Conservation (phyloP, 2,329 filamentous ascomycete species). For the Nothophoma quercina region DNA sequence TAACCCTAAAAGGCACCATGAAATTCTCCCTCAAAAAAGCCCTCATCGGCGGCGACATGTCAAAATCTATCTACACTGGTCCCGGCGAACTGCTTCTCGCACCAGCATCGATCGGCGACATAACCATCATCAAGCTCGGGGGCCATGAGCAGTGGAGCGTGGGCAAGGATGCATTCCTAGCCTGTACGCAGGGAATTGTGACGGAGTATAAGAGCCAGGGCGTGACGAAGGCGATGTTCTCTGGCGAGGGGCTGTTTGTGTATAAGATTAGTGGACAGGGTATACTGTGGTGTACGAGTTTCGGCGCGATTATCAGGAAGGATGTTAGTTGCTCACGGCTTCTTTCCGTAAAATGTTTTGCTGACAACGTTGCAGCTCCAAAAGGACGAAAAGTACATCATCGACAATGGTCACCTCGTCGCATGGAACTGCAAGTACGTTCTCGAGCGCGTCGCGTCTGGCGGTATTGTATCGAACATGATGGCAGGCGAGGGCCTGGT, state of each 20-base stretch:
- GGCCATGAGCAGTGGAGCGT: slow-evolving; percentile 82
- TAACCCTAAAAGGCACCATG: slow-evolving; percentile 81
- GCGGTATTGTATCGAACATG: slow-evolving; percentile 89
- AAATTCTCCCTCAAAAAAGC: slow-evolving; percentile 94
- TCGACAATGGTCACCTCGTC: slow-evolving; percentile 92
- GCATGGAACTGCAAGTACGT: slow-evolving; percentile 97
- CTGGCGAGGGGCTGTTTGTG: slow-evolving; percentile 88
- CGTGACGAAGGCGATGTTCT: slow-evolving; percentile 90
- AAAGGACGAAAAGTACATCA: slow-evolving; percentile 83
- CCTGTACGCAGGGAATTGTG: slow-evolving; percentile 83
- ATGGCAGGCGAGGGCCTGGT: slow-evolving; percentile 86
- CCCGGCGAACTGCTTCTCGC: slow-evolving; percentile 90
- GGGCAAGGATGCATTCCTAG: slow-evolving; percentile 85
- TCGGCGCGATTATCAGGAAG: slow-evolving; percentile 94
- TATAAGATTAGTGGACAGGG: slow-evolving; percentile 85
- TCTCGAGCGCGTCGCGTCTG: slow-evolving; percentile 87
- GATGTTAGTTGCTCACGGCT: slow-evolving; percentile 67
- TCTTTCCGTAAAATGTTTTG: too few relatives aligned
- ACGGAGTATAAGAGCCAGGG: slow-evolving; percentile 89
- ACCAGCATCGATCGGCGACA: slow-evolving; percentile 81
- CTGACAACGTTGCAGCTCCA: slow-evolving; percentile 50
- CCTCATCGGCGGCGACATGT: slow-evolving; percentile 81
- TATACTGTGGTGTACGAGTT: slow-evolving; percentile 87
- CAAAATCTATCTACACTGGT: slow-evolving; percentile 81
- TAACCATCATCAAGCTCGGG: slow-evolving; percentile 77